A percentile compares a stretch with the other conserved stretches of the same genome.
Evolutionary conservation across 2,329 filamentous ascomycete genomes (phyloP).

Genomic region (Elsinoe arachidis): DNA sequence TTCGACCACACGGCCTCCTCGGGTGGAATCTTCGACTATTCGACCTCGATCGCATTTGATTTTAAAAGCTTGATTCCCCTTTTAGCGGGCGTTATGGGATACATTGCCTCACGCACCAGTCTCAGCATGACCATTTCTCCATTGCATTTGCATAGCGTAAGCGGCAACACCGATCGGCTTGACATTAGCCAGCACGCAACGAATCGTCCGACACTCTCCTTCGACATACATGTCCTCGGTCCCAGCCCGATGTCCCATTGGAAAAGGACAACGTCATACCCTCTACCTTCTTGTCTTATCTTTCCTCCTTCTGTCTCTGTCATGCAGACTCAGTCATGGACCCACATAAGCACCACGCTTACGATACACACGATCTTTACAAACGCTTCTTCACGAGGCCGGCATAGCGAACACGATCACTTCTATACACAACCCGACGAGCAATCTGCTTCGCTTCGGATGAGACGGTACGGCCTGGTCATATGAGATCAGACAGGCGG

Average conservation of each 20-base stretch:
- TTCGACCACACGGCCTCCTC: too few relatives aligned
- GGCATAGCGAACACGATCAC: not conserved
- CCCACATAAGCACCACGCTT: not conserved
- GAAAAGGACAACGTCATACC: not conserved
- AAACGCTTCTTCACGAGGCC: not conserved
- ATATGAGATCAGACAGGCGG: not conserved
- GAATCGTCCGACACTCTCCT: not conserved
- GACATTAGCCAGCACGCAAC: not conserved
- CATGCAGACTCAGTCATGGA: not conserved
- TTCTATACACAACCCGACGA: not conserved
- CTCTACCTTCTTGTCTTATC: slow-evolving; percentile 9
- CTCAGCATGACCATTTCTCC: slow-evolving; percentile 4
- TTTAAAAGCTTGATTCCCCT: slow-evolving; percentile 11
- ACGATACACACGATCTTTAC: slow-evolving; percentile 3
- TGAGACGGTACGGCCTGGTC: not conserved
- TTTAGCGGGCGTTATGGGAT: slow-evolving; percentile 10
- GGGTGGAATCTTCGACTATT: too few relatives aligned
- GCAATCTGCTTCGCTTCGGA: not conserved
- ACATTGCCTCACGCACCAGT: slow-evolving; percentile 6
- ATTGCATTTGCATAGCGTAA: slow-evolving; percentile 6
- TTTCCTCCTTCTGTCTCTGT: not conserved
- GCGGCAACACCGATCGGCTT: slow-evolving; percentile 3
- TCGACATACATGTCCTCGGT: not conserved
- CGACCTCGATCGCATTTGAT: not conserved
- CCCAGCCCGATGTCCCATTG: not conserved